Percentiles rank a stretch among this genome's conserved stretches.
Conservation (phyloP, 2,329 filamentous ascomycete species). For the Zymoseptoria tritici region DNA sequence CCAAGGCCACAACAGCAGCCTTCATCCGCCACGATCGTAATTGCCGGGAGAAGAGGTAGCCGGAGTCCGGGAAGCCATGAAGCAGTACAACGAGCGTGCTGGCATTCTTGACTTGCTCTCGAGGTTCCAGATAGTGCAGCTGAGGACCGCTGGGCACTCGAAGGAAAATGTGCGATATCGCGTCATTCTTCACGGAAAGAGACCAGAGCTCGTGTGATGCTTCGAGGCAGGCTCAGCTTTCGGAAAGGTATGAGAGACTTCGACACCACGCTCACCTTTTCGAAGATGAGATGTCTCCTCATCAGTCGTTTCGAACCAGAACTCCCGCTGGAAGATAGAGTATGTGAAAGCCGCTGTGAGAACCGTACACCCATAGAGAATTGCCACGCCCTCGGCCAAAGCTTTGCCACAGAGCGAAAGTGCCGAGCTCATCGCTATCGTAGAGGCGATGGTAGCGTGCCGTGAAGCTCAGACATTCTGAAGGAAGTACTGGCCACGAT, state of each 20-base stretch:
- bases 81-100: conserved; percentile 39
- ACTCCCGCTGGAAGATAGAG: conserved; percentile 10
- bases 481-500: not conserved
- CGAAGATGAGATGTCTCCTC: conserved; percentile 3
- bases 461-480: not conserved
- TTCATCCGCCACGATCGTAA: conserved; percentile 36
- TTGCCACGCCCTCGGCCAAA: conserved; percentile 7
- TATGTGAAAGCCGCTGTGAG: conserved; percentile 9
- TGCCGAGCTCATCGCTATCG: not conserved
- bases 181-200: conserved; percentile 39
- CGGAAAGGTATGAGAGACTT: not conserved
- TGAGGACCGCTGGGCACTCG: conserved; percentile 42
- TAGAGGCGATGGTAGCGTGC: not conserved
- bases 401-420: not conserved
- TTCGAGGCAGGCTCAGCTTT: conserved; percentile 22
- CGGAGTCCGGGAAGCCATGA: conserved; percentile 55
- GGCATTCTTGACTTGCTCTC: not conserved
- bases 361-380: conserved; percentile 10
- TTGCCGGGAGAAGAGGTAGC: conserved; percentile 46
- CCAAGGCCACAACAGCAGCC: conserved; percentile 47
- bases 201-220: conserved; percentile 50
- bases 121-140: conserved; percentile 45
- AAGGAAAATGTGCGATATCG: conserved; percentile 46
- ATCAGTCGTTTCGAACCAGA: conserved; percentile 6
- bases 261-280: conserved; percentile 1